Conservation (phyloP, 345 rosid species). For the Eucalyptus leucophloia region DNA sequence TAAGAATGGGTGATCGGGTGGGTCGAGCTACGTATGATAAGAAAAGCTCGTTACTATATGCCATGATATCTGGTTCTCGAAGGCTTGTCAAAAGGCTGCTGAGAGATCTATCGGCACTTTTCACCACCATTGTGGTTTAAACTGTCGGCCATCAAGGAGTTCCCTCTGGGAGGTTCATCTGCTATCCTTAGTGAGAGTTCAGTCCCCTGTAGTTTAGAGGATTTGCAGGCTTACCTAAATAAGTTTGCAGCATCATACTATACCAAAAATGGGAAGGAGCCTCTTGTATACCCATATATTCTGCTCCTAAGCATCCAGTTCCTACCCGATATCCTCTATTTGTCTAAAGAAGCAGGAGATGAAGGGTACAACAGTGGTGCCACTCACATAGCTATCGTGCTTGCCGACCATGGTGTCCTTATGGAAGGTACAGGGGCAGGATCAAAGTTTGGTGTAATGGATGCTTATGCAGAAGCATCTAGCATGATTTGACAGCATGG, state of each 20-base stretch:
- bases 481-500: slow-evolving; percentile 92
- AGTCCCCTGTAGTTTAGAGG: slow-evolving; percentile 66
- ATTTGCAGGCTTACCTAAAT: slow-evolving; percentile 87
- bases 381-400: slow-evolving; percentile 65
- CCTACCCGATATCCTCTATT: slow-evolving; percentile 58
- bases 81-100: slow-evolving; percentile 78
- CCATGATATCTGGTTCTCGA: slow-evolving; percentile 65
- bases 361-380: slow-evolving; percentile 82
- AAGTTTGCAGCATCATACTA: slow-evolving; percentile 92
- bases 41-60: slow-evolving; percentile 85
- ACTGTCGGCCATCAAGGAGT: slow-evolving; percentile 61
- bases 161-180: slow-evolving; percentile 45
- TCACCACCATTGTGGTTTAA: slow-evolving; percentile 89
- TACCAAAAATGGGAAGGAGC: slow-evolving; percentile 95
- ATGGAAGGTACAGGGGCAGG: slow-evolving; percentile 60
- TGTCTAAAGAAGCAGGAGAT: slow-evolving; percentile 77
- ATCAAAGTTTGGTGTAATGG: slow-evolving; percentile 68
- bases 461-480: slow-evolving; percentile 81
- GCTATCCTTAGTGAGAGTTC: slow-evolving; percentile 58
- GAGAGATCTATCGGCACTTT: slow-evolving; percentile 76
- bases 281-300: slow-evolving; percentile 85
- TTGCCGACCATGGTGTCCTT: slow-evolving; percentile 70
- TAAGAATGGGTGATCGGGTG: slow-evolving; percentile 83
- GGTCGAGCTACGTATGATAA: slow-evolving; percentile 90
- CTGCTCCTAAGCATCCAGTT: slow-evolving; percentile 84